Base-by-base conservation (phyloP, 2,329 filamentous ascomycete species). In the Ilyonectria robusta region DNA sequence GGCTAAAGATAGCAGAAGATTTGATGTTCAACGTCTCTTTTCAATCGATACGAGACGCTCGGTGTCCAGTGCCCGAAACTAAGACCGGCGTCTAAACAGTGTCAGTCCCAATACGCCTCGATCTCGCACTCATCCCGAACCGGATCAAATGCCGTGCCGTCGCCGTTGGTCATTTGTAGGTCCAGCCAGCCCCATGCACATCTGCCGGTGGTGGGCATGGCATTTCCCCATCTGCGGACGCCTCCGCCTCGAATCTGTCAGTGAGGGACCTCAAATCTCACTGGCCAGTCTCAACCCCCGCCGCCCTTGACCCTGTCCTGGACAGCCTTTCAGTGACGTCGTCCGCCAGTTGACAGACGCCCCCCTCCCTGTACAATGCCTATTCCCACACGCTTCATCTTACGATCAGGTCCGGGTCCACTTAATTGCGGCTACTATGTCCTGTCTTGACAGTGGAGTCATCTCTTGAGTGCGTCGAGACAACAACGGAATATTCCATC, bases 171-270 rank as follows among this genome's bases (percentile, higher is more conserved):
- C 69, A 68, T 66, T 66, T 73, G 66, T 57, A 65, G 53, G 58
- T 50, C 53, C 58, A 56, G 59, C 61, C 42, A 37, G 56, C 62
- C 40, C 62, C 65, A 66, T 65, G 62, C 59, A 59, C 66, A 76
- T 73, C 69, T 76, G 66, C 73, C 71, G 73, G 65, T 57, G 69
- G 54, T 61, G 67, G 69, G 73, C 73, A 75, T 73, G 67, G 66
- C 56, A 66, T 65, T 73, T 72, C 72, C 61, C 66, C 70, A 73
- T 71, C 68, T 75, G 71, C 65, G 71, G 58, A 67, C 65, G 60
- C 65, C 67, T 59, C 66, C 63, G 65, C 70, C 67, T 72, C 57
- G 70, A 70, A 75, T 75, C 72, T 72, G 42, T 68, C 56, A 66
- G 58, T 50, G 42, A 56, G 60, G 35, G 51, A 23, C 51, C 23